Base-by-base conservation (phyloP, 2,329 filamentous ascomycete species). In the Seiridium cupressi region DNA sequence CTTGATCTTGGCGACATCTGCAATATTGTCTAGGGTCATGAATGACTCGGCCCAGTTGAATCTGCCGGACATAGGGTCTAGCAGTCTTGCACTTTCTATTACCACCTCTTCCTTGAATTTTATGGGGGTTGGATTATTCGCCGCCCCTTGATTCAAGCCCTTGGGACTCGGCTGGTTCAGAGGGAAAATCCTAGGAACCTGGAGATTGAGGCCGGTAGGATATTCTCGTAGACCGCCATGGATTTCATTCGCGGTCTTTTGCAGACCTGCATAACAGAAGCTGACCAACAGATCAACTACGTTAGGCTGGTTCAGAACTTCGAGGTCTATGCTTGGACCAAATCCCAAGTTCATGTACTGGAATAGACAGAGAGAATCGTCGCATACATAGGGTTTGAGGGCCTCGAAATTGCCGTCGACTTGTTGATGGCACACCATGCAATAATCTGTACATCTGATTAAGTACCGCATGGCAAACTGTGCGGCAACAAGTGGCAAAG, bases 331-430 rank as follows among this genome's bases (percentile, higher is more conserved):
- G 66, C 87, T 92, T 1, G 91, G 90, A 0, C 93, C 93, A 68
- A 97, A 89, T 0, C 92, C 92, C n/a, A 96, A 79, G 13, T 85
- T 82, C 81, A 96, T 90, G 75, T 95, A 96, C 70, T 97, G 93
- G 68, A 91, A 96, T 3, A 96, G 78, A 68, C 93, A 97, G 3
- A 97, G 79, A 1, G 82, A 79, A 10, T 85, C 83, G 31, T 85
- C 84, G 74, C 93, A 97, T 49, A 97, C 92, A 62, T 90, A 92
- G 2, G 90, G 90, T 65, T 91, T 92, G 61, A 93, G 78, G 1
- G 89, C 85, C 66, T 89, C 85, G 44, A 94, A 87, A 0, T 85
- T 83, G 2, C 81, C 81, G 1, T 84, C 73, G 42, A 91, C 82
- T 65, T 83, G 88, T 65, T 84, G 84, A 72, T 96, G 91, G 68